Evolutionary conservation across 2,329 filamentous ascomycete species (phyloP), one percentile per base, ranked within the genome.

Genomic region (Fusarium transvaalense): DNA sequence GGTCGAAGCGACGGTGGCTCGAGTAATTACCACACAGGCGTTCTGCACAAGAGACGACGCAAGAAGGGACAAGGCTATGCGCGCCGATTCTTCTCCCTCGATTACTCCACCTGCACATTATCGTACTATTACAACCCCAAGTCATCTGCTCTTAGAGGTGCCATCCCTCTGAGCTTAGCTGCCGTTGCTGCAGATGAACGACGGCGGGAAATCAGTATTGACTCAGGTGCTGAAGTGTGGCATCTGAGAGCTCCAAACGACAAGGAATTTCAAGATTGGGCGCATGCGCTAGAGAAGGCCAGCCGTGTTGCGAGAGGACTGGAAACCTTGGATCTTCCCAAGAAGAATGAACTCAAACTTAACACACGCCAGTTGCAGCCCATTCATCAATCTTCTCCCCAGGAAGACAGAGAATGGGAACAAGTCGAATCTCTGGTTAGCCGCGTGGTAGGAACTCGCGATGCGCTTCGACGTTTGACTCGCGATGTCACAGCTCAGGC

Each of bases 181-280:
- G 96, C 93, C 6, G 92, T 99, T 61, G 92, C 94, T 5, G 93
- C 93, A 10, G 94, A 97, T 76, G 93, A 96, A 77, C 89, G 92
- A 74, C 89, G 92, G 37, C 88, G 94, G 68, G 95, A 98, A 78
- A 97, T 99, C 54, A 97, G 92, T 41, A 96, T 99, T 59, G 96
- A 99, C 77, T 98, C 96, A 0, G 96, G 96, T 2, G 94, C 96
- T 4, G 96, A 99, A 79, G 89, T 99, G 27, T 99, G 96, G 96
- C 96, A 98, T 81, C 83, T 99, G 31, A 91, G 90, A 74, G 93
- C 96, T 5, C 88, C 87, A 50, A 97, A 92, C 72, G 87, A 89
- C 50, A 91, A 91, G 68, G 95, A 98, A 66, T 99, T 97, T 76
- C 86, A 88, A 46, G 91, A 92, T 19, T 99, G 96, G 96, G 93